Conservation (phyloP, 768 basidiomycete genomes). For the Suillus placidus region DNA sequence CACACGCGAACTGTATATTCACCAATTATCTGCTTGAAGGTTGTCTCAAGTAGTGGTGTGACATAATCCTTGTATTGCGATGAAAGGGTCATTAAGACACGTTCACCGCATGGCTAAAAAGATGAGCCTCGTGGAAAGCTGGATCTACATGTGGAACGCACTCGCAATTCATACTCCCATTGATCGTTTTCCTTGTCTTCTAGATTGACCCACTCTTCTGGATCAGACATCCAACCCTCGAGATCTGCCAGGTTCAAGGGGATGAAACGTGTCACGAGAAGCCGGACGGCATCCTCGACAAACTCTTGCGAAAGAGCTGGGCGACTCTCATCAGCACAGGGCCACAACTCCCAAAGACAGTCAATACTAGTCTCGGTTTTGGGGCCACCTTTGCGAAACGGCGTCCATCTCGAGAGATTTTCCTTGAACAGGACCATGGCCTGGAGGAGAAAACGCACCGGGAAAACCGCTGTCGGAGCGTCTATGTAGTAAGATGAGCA, state of each 20-base stretch:
- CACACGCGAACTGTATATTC: constrained; percentile 22
- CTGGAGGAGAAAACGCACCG: constrained; percentile 80
- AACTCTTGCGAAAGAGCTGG: constrained; percentile 68
- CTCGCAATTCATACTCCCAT: constrained; percentile 93
- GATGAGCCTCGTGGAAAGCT: constrained; percentile 2
- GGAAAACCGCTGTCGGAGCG: constrained; percentile 63
- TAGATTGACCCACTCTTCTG: constrained; percentile 92
- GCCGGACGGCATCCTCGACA: constrained; percentile 69
- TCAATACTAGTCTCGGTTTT: constrained; percentile 60
- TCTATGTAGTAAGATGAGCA: constrained; percentile 43
- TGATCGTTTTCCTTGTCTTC: constrained; percentile 90
- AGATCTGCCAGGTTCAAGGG: constrained; percentile 82
- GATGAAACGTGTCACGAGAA: constrained; percentile 84
- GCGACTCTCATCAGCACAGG: constrained; percentile 18
- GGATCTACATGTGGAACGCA: constrained; percentile 40
- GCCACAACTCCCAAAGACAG: constrained; percentile 1
- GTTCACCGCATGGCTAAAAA: constrained; percentile 84
- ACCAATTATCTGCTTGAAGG: constrained; percentile 68
- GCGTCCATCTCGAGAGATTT: constrained; percentile 76
- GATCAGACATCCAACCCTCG: constrained; percentile 82
- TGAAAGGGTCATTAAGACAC: constrained; percentile 83
- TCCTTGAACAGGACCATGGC: constrained; percentile 88
- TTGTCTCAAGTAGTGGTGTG: constrained; percentile 60
- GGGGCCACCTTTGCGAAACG: constrained; percentile 59
- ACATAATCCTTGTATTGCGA: constrained; percentile 72